Evolutionary conservation across 306 rosid genomes (phyloP), one percentile per base, ranked within the genome.

Genomic region (Carpinus fangiana): DNA sequence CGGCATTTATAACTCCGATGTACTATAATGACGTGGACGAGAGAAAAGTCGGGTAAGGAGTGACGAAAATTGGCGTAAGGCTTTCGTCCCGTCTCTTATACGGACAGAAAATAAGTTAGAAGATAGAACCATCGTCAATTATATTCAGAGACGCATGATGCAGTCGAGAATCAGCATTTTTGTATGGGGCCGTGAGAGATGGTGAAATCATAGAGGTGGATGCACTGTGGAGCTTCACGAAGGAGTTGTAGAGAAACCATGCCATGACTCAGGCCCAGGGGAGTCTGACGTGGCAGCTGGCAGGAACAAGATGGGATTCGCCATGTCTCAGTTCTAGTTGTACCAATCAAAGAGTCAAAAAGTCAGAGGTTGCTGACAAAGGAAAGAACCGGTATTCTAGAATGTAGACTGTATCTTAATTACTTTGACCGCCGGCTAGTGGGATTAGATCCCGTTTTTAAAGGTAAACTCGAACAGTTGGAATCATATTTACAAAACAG

Each of bases 371-470:
- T 75, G 54, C 47, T 77, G 83, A 74, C 88, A 52, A n/a, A 12
- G 64, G 71, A 61, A 72, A 41, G 60, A 84, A 28, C 51, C 77
- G 74, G 73, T 31, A 31, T 73, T 79, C 76, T 17, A 21, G 41
- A 60, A 78, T 66, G 45, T 71, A 74, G 73, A 54, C 71, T 64
- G 80, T 55, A 34, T 31, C 57, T 43, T 23, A 23, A 23, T 23
- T 61, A 69, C 75, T 79, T 85, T 88, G 91, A 88, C 89, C 75
- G 46, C 68, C 55, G 41, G 61, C 75, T 38, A 50, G 71, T 73
- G 76, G 76, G 74, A 83, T 71, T 86, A 79, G 61, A 74, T 55
- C 53, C 64, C 53, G 78, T 59, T 53, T 57, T 46, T 2, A 28
- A 1, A 23, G 0, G 26, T 28, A 0, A 2, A 31, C 3, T 31